Conservation (phyloP, 306 rosid species). For the Alnus rubra region DNA sequence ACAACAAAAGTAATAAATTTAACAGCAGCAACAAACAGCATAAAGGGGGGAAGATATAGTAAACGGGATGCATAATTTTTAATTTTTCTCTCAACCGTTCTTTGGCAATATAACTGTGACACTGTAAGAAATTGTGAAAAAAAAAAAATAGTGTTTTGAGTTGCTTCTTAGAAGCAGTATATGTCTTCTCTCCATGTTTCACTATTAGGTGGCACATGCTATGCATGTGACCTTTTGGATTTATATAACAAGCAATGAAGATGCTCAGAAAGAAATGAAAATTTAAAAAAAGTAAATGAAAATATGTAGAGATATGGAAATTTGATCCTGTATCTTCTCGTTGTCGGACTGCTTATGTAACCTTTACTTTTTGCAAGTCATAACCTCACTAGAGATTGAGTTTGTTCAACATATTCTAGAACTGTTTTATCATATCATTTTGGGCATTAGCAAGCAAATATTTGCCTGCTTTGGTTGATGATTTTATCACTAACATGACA, state of each 20-base stretch:
- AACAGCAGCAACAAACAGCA: too few relatives aligned
- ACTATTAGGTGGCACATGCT: not conserved
- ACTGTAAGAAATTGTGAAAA: not conserved
- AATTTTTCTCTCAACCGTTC: too few relatives aligned
- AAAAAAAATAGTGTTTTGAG: not conserved
- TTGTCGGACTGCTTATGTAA: too few relatives aligned
- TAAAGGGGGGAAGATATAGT: constrained; percentile 1
- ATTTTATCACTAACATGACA: constrained; percentile 1
- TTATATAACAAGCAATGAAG: not conserved
- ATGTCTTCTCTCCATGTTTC: not conserved
- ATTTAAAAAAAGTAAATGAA: too few relatives aligned
- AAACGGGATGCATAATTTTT: not conserved
- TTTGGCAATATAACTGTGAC: not conserved
- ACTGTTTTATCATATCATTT: not conserved
- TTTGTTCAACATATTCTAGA: not conserved
- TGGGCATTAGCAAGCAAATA: not conserved
- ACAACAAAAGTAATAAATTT: not conserved
- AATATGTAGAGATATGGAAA: too few relatives aligned
- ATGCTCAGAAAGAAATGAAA: not conserved
- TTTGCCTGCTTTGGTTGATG: not conserved
- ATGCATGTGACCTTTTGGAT: not conserved
- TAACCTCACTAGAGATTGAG: not conserved
- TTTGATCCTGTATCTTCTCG: too few relatives aligned
- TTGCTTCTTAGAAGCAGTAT: not conserved
- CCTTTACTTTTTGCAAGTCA: not conserved